phyloP scores from a whole-genome alignment of 139 green algal genomes.

The Tetraselmis chui region DNA sequence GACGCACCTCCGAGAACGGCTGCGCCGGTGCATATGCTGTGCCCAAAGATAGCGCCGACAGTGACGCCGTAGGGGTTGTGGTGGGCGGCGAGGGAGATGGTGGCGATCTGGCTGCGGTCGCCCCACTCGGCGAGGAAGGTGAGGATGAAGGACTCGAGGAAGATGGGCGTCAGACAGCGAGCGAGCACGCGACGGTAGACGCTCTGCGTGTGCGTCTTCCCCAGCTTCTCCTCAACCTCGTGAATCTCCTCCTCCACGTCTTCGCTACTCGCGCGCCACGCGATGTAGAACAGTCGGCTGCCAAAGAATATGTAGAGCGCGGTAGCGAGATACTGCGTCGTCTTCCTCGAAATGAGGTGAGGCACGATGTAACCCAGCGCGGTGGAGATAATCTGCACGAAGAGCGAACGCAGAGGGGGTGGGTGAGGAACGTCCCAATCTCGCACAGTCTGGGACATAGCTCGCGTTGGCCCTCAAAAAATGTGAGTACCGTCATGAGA shows the following conservation, averaged over 20 bases:
- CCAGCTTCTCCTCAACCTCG: constrained; percentile 36
- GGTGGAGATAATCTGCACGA: constrained; percentile 34
- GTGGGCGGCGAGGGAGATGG: constrained; percentile 50
- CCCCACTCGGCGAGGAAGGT: constrained; percentile 99
- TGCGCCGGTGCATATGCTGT: constrained; percentile 85
- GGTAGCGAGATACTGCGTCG: constrained; percentile 78
- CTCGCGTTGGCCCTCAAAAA: neutral
- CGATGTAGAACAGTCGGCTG: constrained; percentile 69
- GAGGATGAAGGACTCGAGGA: constrained; percentile 92
- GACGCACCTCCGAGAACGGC: constrained; percentile 83
- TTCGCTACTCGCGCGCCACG: constrained; percentile 12
- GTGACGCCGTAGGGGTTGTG: constrained; percentile 71
- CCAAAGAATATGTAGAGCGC: constrained; percentile 90
- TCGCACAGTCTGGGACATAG: neutral
- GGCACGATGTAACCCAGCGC: constrained; percentile 37
- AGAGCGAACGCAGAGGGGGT: neutral
- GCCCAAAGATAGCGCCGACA: constrained; percentile 86
- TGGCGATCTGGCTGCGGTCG: constrained; percentile 94
- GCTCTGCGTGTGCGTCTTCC: constrained; percentile 6
- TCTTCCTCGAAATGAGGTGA: constrained; percentile 63
- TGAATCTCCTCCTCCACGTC: constrained; percentile 28
- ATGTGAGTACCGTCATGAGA: constrained; percentile 31
- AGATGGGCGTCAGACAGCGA: constrained; percentile 73
- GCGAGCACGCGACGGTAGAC: constrained; percentile 25
- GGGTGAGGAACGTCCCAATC: neutral